Evolutionary conservation across 352 stramenopile species (phyloP), one percentile per base, ranked within the genome.

Genomic region (Globisporangium carolinianum): DNA sequence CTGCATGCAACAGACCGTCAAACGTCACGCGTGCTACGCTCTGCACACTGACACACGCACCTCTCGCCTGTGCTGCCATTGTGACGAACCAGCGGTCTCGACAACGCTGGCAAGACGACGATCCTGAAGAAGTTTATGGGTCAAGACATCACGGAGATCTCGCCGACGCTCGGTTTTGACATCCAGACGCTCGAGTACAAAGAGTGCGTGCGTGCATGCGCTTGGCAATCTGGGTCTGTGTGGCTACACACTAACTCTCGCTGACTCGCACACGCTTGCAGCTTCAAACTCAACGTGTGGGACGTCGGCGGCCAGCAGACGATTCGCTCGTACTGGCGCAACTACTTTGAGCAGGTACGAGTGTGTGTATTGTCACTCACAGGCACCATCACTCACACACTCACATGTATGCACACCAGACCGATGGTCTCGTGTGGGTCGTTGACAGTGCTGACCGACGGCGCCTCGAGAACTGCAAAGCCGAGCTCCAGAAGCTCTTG

Each of bases 101-200:
- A 99, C 73, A 99, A 99, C 83, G 96, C 97, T 17, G 97, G 97
- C 45, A 99, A 99, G 79, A 99, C 97, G 18, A 99, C 97, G 11
- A 98, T 99, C 61, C 66, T 99, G 37, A 97, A 96, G 60, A 97
- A 98, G 70, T 98, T 99, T 58, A 98, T 98, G 75, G 96, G 94
- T 32, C 87, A 99, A 52, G 86, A 98, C 48, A 98, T 99, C 52
- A 89, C 95, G 24, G 89, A 95, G 47, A 99, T 99, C 67, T 96
- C 90, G 47, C 97, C 97, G 8, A 99, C 97, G 32, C 79, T 99
- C 1, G 97, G 97, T 24, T 99, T 99, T 76, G 96, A 99, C 63
- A 99, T 99, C 72, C 96, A 99, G 69, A 99, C 96, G 37, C 79
- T 99, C 38, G 92, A 99, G 58, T 98, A 98, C 71, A 92, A 95